Evolutionary conservation across 768 basidiomycete genomes (phyloP), one percentile per base, ranked within the genome.

Genomic region (Pluteus cervinus): DNA sequence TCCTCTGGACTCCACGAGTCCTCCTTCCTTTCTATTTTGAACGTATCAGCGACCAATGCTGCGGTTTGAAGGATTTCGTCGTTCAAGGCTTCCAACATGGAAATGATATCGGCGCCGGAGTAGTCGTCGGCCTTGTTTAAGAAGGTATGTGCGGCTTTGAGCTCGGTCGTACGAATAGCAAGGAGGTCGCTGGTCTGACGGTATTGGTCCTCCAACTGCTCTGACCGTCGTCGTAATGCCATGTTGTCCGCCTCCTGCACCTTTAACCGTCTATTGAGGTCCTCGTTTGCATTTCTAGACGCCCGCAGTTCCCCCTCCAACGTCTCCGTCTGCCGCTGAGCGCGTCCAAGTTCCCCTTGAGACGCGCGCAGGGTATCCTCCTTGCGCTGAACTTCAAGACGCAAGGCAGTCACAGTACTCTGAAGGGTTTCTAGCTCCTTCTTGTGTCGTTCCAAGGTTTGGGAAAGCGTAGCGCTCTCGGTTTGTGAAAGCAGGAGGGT

Each of bases 41-140:
- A 55, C 1, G 58, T 48, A 37, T 77, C 73, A 4, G 75, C 63
- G 57, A 76, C 65, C 39, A 55, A 59, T 1, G 73, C 70, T 1
- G 73, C 66, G 9, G 61, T 62, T 44, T 78, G 75, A 22, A 69
- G 60, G 17, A 78, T 69, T 35, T 73, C 68, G 4, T 62, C 53
- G 43, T 78, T 78, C 24, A 79, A 52, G 9, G 53, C 51, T 35
- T 68, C 57, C n/a, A 77, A 54, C 50, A 71, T 59, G 7, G 46
- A 52, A 29, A 67, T 65, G 22, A 76, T 64, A 25, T 79, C 73
- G 5, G 62, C 62, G 9, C 70, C 69, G 9, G 75, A 69, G 17
- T 69, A 53, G 7, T 58, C 44, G 40, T 76, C 71, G 0, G 63
- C 59, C 5, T 63, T 71, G 7, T 65, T 61, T 41, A 76, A 55